phyloP scores from a whole-genome alignment of 805 yeast genomes.

The Spathaspora girioi region DNA sequence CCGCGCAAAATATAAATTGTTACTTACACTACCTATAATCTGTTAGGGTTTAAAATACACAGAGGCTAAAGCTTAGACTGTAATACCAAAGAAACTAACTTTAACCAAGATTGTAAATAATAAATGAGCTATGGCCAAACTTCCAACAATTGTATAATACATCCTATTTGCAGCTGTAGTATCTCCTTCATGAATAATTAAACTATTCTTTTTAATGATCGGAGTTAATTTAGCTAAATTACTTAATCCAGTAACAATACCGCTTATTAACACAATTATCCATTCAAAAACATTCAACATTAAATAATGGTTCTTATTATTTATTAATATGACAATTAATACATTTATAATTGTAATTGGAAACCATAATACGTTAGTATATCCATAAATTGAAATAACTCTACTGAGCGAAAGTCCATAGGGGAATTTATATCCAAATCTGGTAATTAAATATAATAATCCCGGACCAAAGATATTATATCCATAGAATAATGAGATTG shows the following conservation, averaged over 20 bases:
- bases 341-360: conserved; percentile 68
- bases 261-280: conserved; percentile 59
- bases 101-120: conserved; percentile 64
- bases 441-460: conserved; percentile 46
- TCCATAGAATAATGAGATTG: conserved; percentile 70
- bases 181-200: conserved; percentile 23
- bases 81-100: conserved; percentile 55
- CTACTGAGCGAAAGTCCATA: conserved; percentile 51
- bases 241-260: conserved; percentile 55
- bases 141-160: conserved; percentile 32
- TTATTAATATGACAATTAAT: conserved; percentile 50
- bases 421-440: conserved; percentile 52
- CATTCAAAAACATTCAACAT: conserved; percentile 56
- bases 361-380: conserved; percentile 81
- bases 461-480: conserved; percentile 69
- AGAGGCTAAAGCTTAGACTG: conserved; percentile 2
- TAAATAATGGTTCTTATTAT: conserved; percentile 25
- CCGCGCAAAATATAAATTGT: not conserved
- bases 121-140: conserved; percentile 47
- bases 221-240: conserved; percentile 46
- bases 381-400: conserved; percentile 76
- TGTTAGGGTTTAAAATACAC: conserved; percentile 2
- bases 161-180: conserved; percentile 30
- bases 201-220: conserved; percentile 30
- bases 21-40: conserved; percentile 5